Percentiles rank a stretch among this genome's conserved stretches.
phyloP scores from a whole-genome alignment of 768 basidiomycete species.

The Tulasnella sp. region DNA sequence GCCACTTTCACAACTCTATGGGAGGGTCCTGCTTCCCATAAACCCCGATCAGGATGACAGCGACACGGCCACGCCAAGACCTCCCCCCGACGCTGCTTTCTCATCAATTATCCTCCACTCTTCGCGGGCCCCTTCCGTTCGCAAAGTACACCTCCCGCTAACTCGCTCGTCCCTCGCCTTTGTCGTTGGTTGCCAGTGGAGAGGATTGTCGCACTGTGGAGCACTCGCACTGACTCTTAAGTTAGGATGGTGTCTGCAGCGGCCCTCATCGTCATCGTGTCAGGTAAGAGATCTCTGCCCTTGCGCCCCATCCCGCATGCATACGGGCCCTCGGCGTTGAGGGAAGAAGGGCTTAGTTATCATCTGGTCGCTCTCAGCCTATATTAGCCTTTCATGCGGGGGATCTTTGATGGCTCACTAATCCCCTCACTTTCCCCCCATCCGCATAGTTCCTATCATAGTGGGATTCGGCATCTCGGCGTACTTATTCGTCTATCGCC shows the following conservation, averaged over 20 bases:
- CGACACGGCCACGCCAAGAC: background rate
- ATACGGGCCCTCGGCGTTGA: background rate
- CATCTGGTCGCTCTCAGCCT: background rate
- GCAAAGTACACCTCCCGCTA: background rate
- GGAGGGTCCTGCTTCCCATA: background rate
- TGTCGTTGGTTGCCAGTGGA: background rate
- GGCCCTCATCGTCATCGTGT: background rate
- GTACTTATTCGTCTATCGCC: background rate
- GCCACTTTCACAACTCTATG: background rate
- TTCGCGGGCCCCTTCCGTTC: background rate
- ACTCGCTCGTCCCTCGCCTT: background rate
- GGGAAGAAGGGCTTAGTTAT: background rate
- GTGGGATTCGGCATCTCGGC: background rate
- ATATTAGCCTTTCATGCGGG: background rate
- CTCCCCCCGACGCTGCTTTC: background rate
- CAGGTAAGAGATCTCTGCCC: background rate
- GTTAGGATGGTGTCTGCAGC: background rate
- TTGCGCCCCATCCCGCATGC: background rate
- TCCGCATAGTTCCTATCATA: background rate
- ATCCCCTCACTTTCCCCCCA: background rate
- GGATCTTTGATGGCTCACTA: background rate
- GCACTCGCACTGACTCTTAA: background rate
- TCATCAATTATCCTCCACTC: background rate
- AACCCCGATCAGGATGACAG: background rate
- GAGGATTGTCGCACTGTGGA: background rate